Conservation (phyloP, 768 basidiomycete species). For the Suillus cothurnatus region DNA sequence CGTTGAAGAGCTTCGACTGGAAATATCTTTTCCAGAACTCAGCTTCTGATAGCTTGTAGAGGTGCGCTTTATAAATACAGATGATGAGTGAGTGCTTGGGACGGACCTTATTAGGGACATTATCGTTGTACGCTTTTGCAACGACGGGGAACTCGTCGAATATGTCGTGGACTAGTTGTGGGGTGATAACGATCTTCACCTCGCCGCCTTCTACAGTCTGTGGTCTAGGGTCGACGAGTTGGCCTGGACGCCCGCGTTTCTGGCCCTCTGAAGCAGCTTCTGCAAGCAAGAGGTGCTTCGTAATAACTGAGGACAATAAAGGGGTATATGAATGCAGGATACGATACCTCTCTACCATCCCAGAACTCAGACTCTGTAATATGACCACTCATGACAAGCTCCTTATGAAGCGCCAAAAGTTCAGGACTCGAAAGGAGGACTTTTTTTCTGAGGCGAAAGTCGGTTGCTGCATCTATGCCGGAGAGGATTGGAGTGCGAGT, state of each 20-base stretch:
- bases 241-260: slow-evolving; percentile 80
- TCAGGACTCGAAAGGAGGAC: slow-evolving; percentile 80
- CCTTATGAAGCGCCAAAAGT: slow-evolving; percentile 78
- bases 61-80: slow-evolving; percentile 16
- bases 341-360: slow-evolving; percentile 87
- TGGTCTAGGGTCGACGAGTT: slow-evolving; percentile 86
- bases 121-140: slow-evolving; percentile 87
- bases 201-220: slow-evolving; percentile 86
- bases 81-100: neutral
- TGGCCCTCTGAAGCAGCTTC: slow-evolving; percentile 75
- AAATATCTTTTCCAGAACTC: slow-evolving; percentile 99
- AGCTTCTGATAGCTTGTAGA: slow-evolving; percentile 77
- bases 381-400: slow-evolving; percentile 82
- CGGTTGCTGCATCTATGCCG: slow-evolving; percentile 60
- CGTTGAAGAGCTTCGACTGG: slow-evolving; percentile 93
- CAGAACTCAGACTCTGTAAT: slow-evolving; percentile 96
- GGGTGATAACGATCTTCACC: slow-evolving; percentile 87
- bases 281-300: slow-evolving; percentile 73
- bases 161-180: slow-evolving; percentile 91
- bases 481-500: slow-evolving; percentile 54
- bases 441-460: slow-evolving; percentile 75
- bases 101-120: slow-evolving; percentile 82
- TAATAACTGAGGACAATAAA: slow-evolving; percentile 23
- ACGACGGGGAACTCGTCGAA: slow-evolving; percentile 98
- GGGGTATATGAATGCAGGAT: slow-evolving; percentile 14